Evolutionary conservation across 2,329 filamentous ascomycete genomes (phyloP).

Genomic region (Talaromyces piceae): DNA sequence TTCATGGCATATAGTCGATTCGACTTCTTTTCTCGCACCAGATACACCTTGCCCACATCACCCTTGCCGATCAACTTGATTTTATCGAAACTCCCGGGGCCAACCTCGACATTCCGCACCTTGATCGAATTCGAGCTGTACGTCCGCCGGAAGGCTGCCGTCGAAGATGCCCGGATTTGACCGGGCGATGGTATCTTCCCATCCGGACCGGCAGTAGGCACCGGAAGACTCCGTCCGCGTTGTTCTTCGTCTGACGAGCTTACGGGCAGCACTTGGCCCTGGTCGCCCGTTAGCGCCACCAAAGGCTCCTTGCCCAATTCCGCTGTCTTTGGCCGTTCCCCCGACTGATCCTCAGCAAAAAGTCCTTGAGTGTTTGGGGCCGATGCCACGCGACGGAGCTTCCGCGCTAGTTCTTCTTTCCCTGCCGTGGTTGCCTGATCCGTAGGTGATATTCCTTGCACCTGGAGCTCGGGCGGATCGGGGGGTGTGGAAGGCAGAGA

Average conservation of each 20-base stretch:
- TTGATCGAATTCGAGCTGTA: constrained; percentile 99
- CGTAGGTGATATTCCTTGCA: constrained; percentile 58
- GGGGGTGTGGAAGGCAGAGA: constrained; percentile 89
- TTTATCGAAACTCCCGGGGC: constrained; percentile 95
- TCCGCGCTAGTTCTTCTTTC: constrained; percentile 90
- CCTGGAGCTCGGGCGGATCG: constrained; percentile 74
- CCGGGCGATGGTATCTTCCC: constrained; percentile 61
- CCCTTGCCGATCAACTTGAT: constrained; percentile 99
- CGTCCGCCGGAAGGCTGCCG: constrained; percentile 75
- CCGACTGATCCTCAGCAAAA: constrained; percentile 57
- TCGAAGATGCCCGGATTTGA: constrained; percentile 50
- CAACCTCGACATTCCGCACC: constrained; percentile 92
- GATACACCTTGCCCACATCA: constrained; percentile 95
- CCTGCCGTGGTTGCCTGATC: constrained; percentile 67
- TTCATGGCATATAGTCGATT: constrained; percentile 96
- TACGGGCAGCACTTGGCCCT: constrained; percentile 48
- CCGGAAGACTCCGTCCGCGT: constrained; percentile 22
- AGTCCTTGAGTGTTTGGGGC: constrained; percentile 94
- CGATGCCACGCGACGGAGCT: constrained; percentile 87
- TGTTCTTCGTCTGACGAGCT: constrained; percentile 32
- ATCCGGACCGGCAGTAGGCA: constrained; percentile 39
- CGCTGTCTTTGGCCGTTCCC: constrained; percentile 70
- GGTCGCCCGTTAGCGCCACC: constrained; percentile 49
- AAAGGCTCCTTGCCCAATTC: constrained; percentile 80
- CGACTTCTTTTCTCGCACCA: constrained; percentile 97